These are phyloP conservation scores for Pyracantha coccinea DNA, from an alignment of 331 rosid species.

Conservation along the genomic window DNA sequence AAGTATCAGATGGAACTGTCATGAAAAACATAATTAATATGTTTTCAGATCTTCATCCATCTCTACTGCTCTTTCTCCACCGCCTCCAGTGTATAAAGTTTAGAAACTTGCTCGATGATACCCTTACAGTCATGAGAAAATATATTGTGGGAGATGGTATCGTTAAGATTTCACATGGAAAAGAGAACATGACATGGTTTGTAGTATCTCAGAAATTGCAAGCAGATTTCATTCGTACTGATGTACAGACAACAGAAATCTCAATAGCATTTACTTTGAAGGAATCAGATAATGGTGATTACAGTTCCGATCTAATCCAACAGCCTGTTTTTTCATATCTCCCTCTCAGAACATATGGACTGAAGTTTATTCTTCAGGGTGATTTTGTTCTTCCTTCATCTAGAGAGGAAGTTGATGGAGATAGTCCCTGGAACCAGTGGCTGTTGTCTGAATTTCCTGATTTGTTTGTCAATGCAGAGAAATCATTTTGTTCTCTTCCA, in stretches of 20 bases:
- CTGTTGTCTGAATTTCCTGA: slow-evolving; percentile 76
- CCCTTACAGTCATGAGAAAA: slow-evolving; percentile 67
- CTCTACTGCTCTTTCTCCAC: slow-evolving; percentile 87
- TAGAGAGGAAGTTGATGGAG: slow-evolving; percentile 95
- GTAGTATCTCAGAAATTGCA: slow-evolving; percentile 67
- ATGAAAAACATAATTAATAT: slow-evolving; percentile 51
- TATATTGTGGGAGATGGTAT: slow-evolving; percentile 73
- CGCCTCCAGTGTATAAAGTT: slow-evolving; percentile 77
- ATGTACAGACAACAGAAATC: slow-evolving; percentile 72
- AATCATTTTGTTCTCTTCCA: slow-evolving; percentile 70
- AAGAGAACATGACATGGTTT: slow-evolving; percentile 79
- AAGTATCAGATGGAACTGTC: slow-evolving; percentile 40
- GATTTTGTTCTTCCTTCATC: slow-evolving; percentile 97
- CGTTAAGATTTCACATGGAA: slow-evolving; percentile 65
- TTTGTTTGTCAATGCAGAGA: slow-evolving; percentile 73
- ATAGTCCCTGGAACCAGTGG: slow-evolving; percentile 97
- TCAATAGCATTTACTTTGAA: slow-evolving; percentile 81
- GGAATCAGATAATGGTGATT: slow-evolving; percentile 46
- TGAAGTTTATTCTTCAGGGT: slow-evolving; percentile 91
- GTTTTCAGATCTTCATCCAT: slow-evolving; percentile 97
- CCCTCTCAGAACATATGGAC: slow-evolving; percentile 85
- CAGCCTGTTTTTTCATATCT: slow-evolving; percentile 95
- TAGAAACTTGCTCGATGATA: slow-evolving; percentile 60
- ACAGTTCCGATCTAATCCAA: slow-evolving; percentile 52
- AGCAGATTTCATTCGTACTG: slow-evolving; percentile 45